Evolutionary conservation across 2,329 filamentous ascomycete species (phyloP), one percentile per base, ranked within the genome.

Genomic region (Epicoccum nigrum): DNA sequence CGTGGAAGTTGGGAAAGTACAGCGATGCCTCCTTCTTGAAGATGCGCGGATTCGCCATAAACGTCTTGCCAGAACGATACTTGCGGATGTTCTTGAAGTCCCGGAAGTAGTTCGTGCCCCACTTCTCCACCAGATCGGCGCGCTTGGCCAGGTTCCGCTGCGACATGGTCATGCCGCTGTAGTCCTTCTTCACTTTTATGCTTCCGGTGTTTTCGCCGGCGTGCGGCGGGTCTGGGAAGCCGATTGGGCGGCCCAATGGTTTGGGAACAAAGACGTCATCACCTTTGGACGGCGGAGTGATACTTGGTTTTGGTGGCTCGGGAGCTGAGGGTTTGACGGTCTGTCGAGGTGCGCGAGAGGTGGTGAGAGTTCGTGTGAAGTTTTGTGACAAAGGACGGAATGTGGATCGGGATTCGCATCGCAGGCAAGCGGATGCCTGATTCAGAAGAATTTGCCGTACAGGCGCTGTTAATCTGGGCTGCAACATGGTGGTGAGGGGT

Each of bases 1-100:
- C 94, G 70, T 83, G 84, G 51, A 99, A 80, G 76, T 99, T 99
- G 37, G 94, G 94, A 77, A 99, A 97, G 79, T 89, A 97, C 58
- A 97, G 83, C 4, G 93, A 88, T 43, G 86, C 82, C 31, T 95
- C 90, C 59, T 82, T 82, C 67, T 86, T 88, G 81, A 97, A 97
- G 40, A 93, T 82, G n/a, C 88, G 82, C 4, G 89, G 85, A 30
- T 93, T 93, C 16, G 91, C 86, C 43, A 93, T 79, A 76, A 97
- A 99, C 19, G 91, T 91, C 76, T 99, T 99, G 67, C 94, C 94
- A 64, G 92, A 85, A 76, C 81, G 76, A 59, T 94, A 87, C 60
- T 75, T 73, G 19, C 87, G 81, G 74, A 97, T 83, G 75, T 95
- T 94, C 53, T 84, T 85, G 89, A 92, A 97, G 80, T 99, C 93